Evolutionary conservation across 176 grass and related monocot genomes (phyloP), one percentile per base, ranked within the genome.

Genomic region (Ampelocalamus luodianensis): DNA sequence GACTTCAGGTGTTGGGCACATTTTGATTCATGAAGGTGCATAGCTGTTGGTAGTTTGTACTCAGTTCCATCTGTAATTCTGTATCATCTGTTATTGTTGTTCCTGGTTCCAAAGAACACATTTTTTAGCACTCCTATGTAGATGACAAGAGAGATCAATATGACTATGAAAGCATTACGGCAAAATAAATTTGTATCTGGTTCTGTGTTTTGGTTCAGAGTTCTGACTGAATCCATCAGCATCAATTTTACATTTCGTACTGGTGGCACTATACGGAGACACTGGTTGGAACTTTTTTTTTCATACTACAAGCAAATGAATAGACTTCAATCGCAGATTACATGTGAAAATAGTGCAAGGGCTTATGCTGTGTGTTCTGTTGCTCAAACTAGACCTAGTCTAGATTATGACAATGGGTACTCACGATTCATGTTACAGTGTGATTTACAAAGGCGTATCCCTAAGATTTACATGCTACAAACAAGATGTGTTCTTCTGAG

Each of bases 381-480:
- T 53, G 50, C 79, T 64, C 84, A 83, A 79, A 74, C 69, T 79
- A 63, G 54, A 32, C 36, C 29, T 22, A 60, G 54, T 37, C 54
- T 63, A 2, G 60, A 32, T 18, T 65, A 23, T 54, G 65, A 78
- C 32, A 53, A 43, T 17, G 54, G 20, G 23, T 22, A 27, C 80
- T 79, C 76, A 65, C 54, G 26, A 80, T 68, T 81, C 77, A 56
- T 80, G 76, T 80, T 88, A 85, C 85, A 85, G 6, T 80, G 54
- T 87, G 68, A 84, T 87, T 79, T 91, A 91, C 89, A 88, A 26
- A 80, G 80, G 62, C 27, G 51, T 88, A 80, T 81, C 76, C 80
- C 85, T 88, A 91, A 80, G 70, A 84, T 91, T 91, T 91, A 88
- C 85, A 91, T 61, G 80, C 89, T 91, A 88, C 85, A 88, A 75